A percentile compares a stretch with the other conserved stretches of the same genome.
Evolutionary conservation across 805 yeast genomes (phyloP).

Genomic region (Wickerhamomyces ciferrii): DNA sequence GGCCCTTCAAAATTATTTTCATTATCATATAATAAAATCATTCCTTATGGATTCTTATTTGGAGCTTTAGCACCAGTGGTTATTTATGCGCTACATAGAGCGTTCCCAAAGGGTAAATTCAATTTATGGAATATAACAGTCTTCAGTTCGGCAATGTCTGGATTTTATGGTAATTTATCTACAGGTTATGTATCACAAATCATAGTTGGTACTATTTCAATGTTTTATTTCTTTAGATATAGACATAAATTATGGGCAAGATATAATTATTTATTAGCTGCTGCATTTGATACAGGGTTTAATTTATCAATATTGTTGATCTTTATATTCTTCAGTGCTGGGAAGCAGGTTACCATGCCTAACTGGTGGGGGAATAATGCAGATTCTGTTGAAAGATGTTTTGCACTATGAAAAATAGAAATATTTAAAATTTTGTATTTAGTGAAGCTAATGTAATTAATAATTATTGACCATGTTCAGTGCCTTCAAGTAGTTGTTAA

Average conservation of each 20-base stretch:
- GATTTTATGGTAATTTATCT: neutral
- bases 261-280: constrained; percentile 42
- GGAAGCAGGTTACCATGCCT: constrained; percentile 32
- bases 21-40: neutral
- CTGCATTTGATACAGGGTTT: constrained; percentile 54
- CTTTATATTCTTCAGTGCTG: constrained; percentile 41
- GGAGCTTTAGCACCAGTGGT: neutral
- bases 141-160: neutral
- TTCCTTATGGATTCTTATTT: constrained; percentile 1
- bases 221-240: constrained; percentile 41
- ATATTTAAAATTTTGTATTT: too few species aligned
- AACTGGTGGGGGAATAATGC: constrained; percentile 61
- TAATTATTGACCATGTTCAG: too few species aligned
- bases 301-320: constrained; percentile 48
- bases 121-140: neutral
- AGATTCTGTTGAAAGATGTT: constrained; percentile 1
- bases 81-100: neutral
- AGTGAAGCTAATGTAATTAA: too few species aligned
- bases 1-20: neutral
- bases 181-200: constrained; percentile 18
- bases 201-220: constrained; percentile 32
- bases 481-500: too few species aligned
- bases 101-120: neutral
- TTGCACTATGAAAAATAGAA: too few species aligned
- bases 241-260: constrained; percentile 49